phyloP scores from a whole-genome alignment of 2,329 filamentous ascomycete species.

The Colletotrichum sp. region DNA sequence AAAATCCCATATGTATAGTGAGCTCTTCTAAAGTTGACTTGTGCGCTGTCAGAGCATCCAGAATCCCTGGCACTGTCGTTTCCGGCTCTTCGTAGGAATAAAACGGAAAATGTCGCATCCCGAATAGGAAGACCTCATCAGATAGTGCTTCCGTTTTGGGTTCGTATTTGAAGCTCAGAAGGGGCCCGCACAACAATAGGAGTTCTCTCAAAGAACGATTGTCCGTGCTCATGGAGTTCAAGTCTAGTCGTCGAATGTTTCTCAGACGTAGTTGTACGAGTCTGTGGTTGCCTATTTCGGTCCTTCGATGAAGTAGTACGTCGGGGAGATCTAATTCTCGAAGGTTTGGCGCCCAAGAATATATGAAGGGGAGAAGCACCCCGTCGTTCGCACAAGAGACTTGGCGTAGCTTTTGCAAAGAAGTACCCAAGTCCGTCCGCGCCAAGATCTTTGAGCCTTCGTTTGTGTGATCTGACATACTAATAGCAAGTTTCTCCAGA shows the following conservation, averaged over 20 bases:
- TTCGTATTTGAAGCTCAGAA: background rate
- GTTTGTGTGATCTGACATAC: background rate
- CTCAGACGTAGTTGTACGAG: background rate
- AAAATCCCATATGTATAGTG: background rate
- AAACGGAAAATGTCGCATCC: no score
- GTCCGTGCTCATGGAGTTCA: rapidly evolving
- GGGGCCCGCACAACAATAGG: rapidly evolving
- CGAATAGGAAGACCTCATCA: no score
- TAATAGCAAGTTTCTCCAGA: rapidly evolving
- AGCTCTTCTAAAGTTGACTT: background rate
- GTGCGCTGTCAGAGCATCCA: rapidly evolving
- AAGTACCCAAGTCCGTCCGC: background rate
- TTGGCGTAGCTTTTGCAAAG: background rate
- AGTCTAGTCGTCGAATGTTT: background rate
- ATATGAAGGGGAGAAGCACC: background rate
- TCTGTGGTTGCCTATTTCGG: no score
- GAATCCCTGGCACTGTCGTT: background rate
- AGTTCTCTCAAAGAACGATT: rapidly evolving
- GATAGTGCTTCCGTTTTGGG: no score
- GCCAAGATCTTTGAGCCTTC: background rate
- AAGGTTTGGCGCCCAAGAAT: background rate
- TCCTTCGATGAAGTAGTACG: no score
- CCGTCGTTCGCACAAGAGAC: background rate
- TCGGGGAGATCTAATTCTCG: no score
- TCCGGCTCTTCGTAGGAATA: no score